Base-by-base conservation (phyloP, 805 yeast species). In the Hemisphaericaspora nanyangensis region DNA sequence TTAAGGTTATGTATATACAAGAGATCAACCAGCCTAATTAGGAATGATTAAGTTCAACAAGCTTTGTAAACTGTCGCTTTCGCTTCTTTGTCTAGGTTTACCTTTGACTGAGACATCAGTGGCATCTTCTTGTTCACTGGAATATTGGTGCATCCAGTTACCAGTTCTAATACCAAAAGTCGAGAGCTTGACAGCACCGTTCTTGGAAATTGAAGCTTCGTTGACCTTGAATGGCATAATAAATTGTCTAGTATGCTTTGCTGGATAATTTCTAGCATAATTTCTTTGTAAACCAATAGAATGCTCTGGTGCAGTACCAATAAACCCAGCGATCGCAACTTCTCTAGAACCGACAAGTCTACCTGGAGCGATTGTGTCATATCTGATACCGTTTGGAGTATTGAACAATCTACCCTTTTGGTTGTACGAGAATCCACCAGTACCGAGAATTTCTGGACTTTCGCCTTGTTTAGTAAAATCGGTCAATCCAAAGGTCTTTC, bases 391-490 rank as follows among this genome's bases (percentile, higher is more conserved):
- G 51, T 81, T 77, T 17, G 95, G 93, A 4, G 84, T 69, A 56
- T 79, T 83, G 42, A 66, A 55, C 28, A 87, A 63, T 56, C 87
- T 74, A 6, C 95, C 95, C 42, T 71, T 74, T 44, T 83, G 73
- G 29, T 68, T 69, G 51, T 85, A 87, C 1, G 86, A 74, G 43
- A 86, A 70, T 6, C 95, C 95, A 20, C 84, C 95, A 6, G 85
- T 76, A 24, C 89, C 95, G 38, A 81, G 73, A 33, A 77, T 56
- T 19, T 58, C 57, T 8, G 39, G 41, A 18, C 36, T 38, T 7
- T 55, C 52, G 19, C 44, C 35, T n/a, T 39, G 44, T 33, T 50
- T 56, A 34, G 49, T 33, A 39, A 56, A 55, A 38, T 61, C 60
- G n/a, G 35, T 39, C 40, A 64, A 42, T 7, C 44, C 31, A 30